A percentile compares a stretch with the other conserved stretches of the same genome.
Conservation (phyloP, 148 eudicot genomes). For the Spergularia marina region DNA sequence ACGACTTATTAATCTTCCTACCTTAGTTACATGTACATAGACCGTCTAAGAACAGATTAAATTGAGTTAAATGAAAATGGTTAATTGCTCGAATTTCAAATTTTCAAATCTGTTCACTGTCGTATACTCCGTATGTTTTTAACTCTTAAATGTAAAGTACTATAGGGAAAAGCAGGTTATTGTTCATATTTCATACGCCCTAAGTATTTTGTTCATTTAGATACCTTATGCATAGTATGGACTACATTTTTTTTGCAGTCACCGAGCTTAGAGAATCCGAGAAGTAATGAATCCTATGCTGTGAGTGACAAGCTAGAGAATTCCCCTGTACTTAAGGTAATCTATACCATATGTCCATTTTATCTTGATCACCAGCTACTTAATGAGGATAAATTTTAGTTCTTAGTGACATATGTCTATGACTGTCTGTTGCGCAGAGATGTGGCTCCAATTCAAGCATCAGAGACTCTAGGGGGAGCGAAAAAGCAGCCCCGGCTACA, state of each 20-base stretch:
- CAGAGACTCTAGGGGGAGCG: conserved; percentile 26
- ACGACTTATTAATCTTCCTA: no score
- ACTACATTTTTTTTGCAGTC: conserved; percentile 8
- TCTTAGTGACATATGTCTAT: neutral
- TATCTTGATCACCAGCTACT: neutral
- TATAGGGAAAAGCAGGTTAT: no score
- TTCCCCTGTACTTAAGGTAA: conserved; percentile 30
- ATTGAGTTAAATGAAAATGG: no score
- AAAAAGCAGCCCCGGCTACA: conserved; percentile 24
- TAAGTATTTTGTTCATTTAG: neutral
- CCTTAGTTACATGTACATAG: neutral
- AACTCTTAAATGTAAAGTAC: no score
- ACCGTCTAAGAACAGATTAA: no score
- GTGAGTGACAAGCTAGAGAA: conserved; percentile 25
- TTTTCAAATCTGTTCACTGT: no score
- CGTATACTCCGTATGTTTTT: no score
- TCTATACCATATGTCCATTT: neutral
- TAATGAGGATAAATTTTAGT: neutral
- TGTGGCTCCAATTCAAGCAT: conserved; percentile 35
- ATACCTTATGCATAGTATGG: neutral
- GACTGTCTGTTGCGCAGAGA: conserved; percentile 36
- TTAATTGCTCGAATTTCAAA: neutral
- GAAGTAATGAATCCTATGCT: conserved; percentile 10
- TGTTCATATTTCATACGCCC: no score
- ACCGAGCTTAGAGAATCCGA: conserved; percentile 20